phyloP scores from a whole-genome alignment of 305 asterid species.

The Striga hermonthica region DNA sequence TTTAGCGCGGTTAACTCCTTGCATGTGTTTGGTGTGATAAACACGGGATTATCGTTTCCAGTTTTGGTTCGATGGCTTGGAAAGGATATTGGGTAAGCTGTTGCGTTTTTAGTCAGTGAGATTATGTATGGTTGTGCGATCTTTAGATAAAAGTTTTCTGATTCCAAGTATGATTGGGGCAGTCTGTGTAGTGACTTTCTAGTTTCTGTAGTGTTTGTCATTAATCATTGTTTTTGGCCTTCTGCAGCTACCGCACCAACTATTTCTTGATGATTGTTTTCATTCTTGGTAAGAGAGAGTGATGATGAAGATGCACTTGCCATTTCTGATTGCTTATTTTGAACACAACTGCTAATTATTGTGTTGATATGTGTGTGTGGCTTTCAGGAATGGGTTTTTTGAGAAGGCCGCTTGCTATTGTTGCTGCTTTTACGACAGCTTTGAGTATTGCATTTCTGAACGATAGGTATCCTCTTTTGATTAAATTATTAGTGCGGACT shows the following conservation, averaged over 20 bases:
- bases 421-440: slow-evolving; percentile 77
- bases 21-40: background rate
- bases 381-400: slow-evolving; percentile 79
- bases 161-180: background rate
- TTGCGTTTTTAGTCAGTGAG: background rate
- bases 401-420: slow-evolving; percentile 75
- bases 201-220: background rate
- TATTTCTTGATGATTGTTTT: slow-evolving; percentile 72
- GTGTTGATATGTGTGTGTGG: slow-evolving; percentile 1
- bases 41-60: background rate
- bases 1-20: background rate
- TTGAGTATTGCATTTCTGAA: slow-evolving; percentile 72
- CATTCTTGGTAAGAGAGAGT: slow-evolving; percentile 67
- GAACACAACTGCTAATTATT: slow-evolving; percentile 13
- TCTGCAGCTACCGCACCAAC: slow-evolving; percentile 88
- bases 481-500: background rate
- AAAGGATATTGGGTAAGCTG: slow-evolving; percentile 15
- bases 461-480: slow-evolving; percentile 55
- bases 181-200: slow-evolving; percentile 1
- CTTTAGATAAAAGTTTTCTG: too few relatives aligned
- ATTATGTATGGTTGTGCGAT: too few relatives aligned
- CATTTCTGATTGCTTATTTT: background rate
- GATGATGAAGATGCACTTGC: slow-evolving; percentile 24
- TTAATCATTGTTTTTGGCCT: slow-evolving; percentile 15
- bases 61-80: background rate